Percentiles rank a stretch among this genome's conserved stretches.
These are phyloP conservation scores for Penicillium sp. DNA, from an alignment of 2,329 filamentous ascomycete species.

Conservation along the genomic window DNA sequence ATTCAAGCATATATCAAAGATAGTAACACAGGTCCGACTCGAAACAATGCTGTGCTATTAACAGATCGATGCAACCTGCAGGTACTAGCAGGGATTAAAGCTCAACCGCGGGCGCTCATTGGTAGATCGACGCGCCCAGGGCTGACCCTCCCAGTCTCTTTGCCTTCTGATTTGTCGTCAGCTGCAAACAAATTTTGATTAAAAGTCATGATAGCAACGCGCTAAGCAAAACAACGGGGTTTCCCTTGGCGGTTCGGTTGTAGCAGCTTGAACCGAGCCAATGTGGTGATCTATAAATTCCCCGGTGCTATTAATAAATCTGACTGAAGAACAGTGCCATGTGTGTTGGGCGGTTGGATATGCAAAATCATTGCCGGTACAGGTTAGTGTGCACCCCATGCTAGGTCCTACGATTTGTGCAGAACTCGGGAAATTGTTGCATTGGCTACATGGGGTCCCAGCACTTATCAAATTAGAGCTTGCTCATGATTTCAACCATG, in stretches of 20 bases:
- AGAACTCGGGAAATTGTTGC: constrained; percentile 4
- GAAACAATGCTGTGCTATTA: constrained; percentile 30
- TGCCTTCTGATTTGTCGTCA: constrained; percentile 14
- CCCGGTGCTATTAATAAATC: constrained; percentile 25
- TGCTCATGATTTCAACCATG: neutral
- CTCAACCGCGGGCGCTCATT: constrained; percentile 19
- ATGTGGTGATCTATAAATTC: constrained; percentile 13
- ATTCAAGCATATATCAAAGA: constrained; percentile 17
- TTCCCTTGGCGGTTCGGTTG: constrained; percentile 19
- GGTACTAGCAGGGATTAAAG: constrained; percentile 22
- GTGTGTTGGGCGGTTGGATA: constrained; percentile 22
- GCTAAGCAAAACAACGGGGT: constrained; percentile 28
- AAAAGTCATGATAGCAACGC: constrained; percentile 18
- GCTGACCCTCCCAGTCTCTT: constrained; percentile 13
- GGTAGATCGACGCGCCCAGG: constrained; percentile 23
- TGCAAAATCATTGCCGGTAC: constrained; percentile 17
- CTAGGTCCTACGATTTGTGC: neutral
- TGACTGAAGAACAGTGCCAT: constrained; percentile 10
- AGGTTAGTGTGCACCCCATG: constrained; percentile 24
- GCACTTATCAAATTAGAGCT: neutral
- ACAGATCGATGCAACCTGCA: constrained; percentile 28
- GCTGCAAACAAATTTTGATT: constrained; percentile 15
- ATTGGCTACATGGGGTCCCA: neutral
- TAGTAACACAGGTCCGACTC: constrained; percentile 23
- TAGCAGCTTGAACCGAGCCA: constrained; percentile 3